These are phyloP conservation scores for Bipolaris sorokiniana DNA, from an alignment of 2,329 filamentous ascomycete genomes.

Conservation along the genomic window DNA sequence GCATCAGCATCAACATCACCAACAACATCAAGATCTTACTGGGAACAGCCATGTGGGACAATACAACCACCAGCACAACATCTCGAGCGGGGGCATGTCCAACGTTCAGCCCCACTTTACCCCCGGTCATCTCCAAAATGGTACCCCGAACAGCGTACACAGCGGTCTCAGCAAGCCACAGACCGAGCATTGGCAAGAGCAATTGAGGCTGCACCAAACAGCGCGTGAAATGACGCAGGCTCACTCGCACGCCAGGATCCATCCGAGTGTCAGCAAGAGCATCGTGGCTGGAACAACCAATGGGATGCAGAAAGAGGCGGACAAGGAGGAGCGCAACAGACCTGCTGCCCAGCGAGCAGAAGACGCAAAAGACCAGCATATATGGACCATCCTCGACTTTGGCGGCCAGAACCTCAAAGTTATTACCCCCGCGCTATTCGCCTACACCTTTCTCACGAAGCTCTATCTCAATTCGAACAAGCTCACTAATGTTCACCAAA, in stretches of 20 bases:
- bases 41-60: slow-evolving; percentile 57
- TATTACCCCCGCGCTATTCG: slow-evolving; percentile 78
- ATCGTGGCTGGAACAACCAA: slow-evolving; percentile 62
- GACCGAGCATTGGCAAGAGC: slow-evolving; percentile 83
- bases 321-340: slow-evolving; percentile 67
- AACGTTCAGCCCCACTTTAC: slow-evolving; percentile 69
- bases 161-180: slow-evolving; percentile 64
- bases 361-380: slow-evolving; percentile 62
- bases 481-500: slow-evolving; percentile 76
- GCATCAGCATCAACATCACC: slow-evolving; percentile 62
- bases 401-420: slow-evolving; percentile 93
- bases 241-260: slow-evolving; percentile 75
- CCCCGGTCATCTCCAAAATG: slow-evolving; percentile 65
- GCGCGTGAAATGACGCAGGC: slow-evolving; percentile 71
- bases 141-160: slow-evolving; percentile 62
- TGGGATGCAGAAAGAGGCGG: slow-evolving; percentile 56
- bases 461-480: slow-evolving; percentile 95
- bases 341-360: slow-evolving; percentile 63
- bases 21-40: slow-evolving; percentile 65
- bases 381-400: slow-evolving; percentile 93
- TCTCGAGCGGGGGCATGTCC: slow-evolving; percentile 66
- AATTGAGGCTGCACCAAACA: slow-evolving; percentile 80
- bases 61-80: slow-evolving; percentile 68
- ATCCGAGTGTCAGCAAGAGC: slow-evolving; percentile 72
- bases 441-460: slow-evolving; percentile 86